phyloP scores from a whole-genome alignment of 352 stramenopile species.

The Aphanomyces euteiches region DNA sequence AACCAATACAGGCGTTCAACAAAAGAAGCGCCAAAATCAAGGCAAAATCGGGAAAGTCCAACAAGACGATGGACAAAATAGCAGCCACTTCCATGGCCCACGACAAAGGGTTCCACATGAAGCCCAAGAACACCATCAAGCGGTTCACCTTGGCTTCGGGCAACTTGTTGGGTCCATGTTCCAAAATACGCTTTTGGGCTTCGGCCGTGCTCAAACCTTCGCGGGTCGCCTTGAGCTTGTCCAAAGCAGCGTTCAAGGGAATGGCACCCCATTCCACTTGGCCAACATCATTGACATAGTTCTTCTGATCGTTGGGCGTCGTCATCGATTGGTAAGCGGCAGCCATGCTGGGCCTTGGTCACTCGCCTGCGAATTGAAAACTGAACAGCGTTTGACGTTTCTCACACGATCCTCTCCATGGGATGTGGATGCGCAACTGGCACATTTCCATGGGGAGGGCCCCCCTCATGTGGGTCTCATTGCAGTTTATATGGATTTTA shows the following conservation, averaged over 20 bases:
- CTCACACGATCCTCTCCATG: too few relatives aligned
- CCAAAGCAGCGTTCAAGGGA: constrained; percentile 29
- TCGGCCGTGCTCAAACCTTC: constrained; percentile 31
- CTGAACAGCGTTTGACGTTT: too few relatives aligned
- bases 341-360: neutral
- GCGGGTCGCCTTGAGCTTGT: constrained; percentile 30
- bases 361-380: neutral
- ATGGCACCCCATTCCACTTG: constrained; percentile 42
- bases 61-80: constrained; percentile 30
- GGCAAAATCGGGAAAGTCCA: constrained; percentile 34
- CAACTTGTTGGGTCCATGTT: constrained; percentile 33
- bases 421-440: too few relatives aligned
- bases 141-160: constrained; percentile 28
- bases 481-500: too few relatives aligned
- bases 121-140: constrained; percentile 28
- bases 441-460: too few relatives aligned
- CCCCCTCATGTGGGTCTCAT: too few relatives aligned
- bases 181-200: constrained; percentile 24
- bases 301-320: constrained; percentile 72
- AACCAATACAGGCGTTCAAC: constrained; percentile 34
- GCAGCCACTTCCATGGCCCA: constrained; percentile 34
- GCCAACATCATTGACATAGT: constrained; percentile 76
- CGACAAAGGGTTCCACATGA: constrained; percentile 36
- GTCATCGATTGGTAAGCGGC: constrained; percentile 39
- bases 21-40: constrained; percentile 30